Conservation (phyloP, 495 filamentous ascomycete genomes). For the Aspergillus wentii region DNA sequence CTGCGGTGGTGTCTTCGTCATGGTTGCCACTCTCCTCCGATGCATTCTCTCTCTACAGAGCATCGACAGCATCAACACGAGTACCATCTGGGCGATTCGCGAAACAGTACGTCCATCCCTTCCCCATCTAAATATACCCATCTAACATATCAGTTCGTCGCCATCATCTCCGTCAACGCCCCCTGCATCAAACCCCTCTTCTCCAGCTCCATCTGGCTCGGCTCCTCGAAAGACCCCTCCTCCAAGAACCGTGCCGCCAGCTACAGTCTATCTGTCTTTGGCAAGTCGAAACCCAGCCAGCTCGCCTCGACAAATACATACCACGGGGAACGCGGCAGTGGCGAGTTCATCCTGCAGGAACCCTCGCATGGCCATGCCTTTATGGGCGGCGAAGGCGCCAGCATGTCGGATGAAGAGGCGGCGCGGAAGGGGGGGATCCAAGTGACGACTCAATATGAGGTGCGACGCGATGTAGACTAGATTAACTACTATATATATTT, state of each 20-base stretch:
- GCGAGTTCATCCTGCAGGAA: slow-evolving; percentile 7
- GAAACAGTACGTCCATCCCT: slow-evolving; percentile 11
- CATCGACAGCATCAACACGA: slow-evolving; percentile 15
- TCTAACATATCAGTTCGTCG: slow-evolving; percentile 12
- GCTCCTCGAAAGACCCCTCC: slow-evolving; percentile 9
- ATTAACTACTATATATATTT: too few relatives aligned
- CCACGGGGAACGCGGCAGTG: slow-evolving; percentile 4
- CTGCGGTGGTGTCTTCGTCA: slow-evolving; percentile 18
- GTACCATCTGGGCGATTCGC: slow-evolving; percentile 20
- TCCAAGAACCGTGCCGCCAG: slow-evolving; percentile 1
- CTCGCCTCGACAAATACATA: slow-evolving; percentile 3
- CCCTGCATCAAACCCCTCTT: slow-evolving; percentile 19
- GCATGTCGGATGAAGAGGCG: slow-evolving; percentile 6
- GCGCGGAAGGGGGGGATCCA: slow-evolving; percentile 9
- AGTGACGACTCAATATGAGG: slow-evolving; percentile 14
- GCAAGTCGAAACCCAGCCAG: slow-evolving; percentile 5
- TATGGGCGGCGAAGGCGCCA: too few relatives aligned
- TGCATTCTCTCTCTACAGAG: slow-evolving; percentile 15
- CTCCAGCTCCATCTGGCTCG: slow-evolving; percentile 8
- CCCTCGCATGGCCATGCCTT: too few relatives aligned
- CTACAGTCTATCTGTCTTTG: slow-evolving; percentile 6
- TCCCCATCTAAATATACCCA: background rate
- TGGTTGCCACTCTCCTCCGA: slow-evolving; percentile 16
- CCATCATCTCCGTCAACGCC: slow-evolving; percentile 18
- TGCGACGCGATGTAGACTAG: slow-evolving; percentile 6